Evolutionary conservation across 495 filamentous ascomycete species (phyloP), one percentile per base, ranked within the genome.

Genomic region (Haplographium delicatum): DNA sequence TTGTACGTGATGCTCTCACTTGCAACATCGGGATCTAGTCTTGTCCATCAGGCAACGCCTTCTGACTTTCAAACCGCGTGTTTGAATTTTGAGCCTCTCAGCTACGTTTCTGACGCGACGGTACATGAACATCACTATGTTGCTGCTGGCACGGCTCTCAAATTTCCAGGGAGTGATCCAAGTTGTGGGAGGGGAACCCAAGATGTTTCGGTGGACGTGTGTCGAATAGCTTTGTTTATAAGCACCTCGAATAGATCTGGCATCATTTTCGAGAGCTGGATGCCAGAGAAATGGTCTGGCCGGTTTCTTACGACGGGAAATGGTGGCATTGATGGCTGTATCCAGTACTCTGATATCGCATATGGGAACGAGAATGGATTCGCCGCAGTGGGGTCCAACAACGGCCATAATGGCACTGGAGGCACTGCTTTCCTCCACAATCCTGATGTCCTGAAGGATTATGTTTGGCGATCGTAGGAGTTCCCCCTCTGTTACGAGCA

Each of bases 231-330:
- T 13, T 71, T 85, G 58, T 68, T 67, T 26, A 72, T 84, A 7
- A 50, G 69, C 1, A 83, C 80, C 0, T 80, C 77, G 18, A 60
- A 70, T 42, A 65, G 62, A 37, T 79, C 75, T 19, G 67, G 73
- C 24, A 75, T 83, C 33, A 74, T 67, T 2, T 62, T 81, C 33
- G 79, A 83, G 59, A 65, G 74, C 13, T 85, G 79, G 78, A 65
- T 85, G 19, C 82, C 81, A 24, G 55, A 56, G 16, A 60, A 54
- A 2, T 82, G 73, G 55, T 69, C 64, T 23, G 72, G 73, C 6
- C 69, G 76, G 4, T 75, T 80, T 53, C 38, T 80, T 34, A 67
- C 69, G 8, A 81, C 78, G 0, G 79, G 79, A 2, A 81, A 81
- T 53, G 76, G 77, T 4, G 79, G 78, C 20, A 66, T 78, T 23